Conservation (phyloP, 805 yeast genomes). For the Hanseniaspora thailandica region DNA sequence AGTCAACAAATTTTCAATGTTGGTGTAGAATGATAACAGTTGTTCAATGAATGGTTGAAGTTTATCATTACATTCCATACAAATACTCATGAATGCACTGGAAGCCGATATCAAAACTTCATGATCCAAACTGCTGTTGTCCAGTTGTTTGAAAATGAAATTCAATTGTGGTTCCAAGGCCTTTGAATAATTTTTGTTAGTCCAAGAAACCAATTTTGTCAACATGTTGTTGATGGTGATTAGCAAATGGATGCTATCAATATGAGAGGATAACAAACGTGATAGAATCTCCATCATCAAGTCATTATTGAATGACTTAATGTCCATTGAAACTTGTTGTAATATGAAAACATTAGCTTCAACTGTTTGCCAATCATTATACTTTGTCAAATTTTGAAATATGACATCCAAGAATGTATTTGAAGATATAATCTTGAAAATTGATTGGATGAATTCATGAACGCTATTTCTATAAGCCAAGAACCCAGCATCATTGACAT, state of each 20-base stretch:
- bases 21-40: conserved; percentile 52
- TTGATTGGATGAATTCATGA: conserved; percentile 95
- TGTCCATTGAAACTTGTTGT: conserved; percentile 91
- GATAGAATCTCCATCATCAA: conserved; percentile 54
- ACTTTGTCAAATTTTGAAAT: conserved; percentile 21
- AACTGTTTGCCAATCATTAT: conserved; percentile 58
- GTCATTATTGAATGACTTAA: conserved; percentile 50
- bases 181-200: conserved; percentile 63
- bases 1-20: neutral
- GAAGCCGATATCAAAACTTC: conserved; percentile 72
- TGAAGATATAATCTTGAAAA: conserved; percentile 46
- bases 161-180: conserved; percentile 70
- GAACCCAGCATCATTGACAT: conserved; percentile 68
- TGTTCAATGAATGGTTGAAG: conserved; percentile 62
- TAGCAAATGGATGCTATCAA: conserved; percentile 27
- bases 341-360: conserved; percentile 85
- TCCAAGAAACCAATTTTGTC: conserved; percentile 96
- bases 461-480: conserved; percentile 88
- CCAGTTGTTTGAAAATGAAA: conserved; percentile 70
- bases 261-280: conserved; percentile 36
- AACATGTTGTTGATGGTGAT: conserved; percentile 82
- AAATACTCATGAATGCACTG: conserved; percentile 84
- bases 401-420: conserved; percentile 18
- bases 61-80: conserved; percentile 72
- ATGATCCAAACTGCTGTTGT: conserved; percentile 23